These are phyloP conservation scores for Boletales sp. DNA, from an alignment of 768 basidiomycete species.

Conservation along the genomic window DNA sequence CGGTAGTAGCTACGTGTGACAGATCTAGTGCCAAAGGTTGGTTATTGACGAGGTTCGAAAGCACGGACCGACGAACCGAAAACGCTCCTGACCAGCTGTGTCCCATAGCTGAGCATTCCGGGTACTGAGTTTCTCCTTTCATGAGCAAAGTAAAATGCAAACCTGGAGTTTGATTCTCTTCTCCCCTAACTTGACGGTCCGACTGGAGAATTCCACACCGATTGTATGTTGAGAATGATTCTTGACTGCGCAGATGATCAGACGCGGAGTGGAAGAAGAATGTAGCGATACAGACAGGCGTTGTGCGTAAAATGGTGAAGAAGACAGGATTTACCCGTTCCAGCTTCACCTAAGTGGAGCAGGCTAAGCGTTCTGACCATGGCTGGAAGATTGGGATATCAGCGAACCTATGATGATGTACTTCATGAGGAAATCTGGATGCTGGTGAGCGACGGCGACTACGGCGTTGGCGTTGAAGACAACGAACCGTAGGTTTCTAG, in stretches of 20 bases:
- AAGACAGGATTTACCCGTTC: slow-evolving; percentile 95
- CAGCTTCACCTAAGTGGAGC: slow-evolving; percentile 75
- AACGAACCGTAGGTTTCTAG: slow-evolving; percentile 86
- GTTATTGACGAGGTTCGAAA: slow-evolving; percentile 8
- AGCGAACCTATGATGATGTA: slow-evolving; percentile 89
- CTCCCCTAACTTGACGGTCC: slow-evolving; percentile 90
- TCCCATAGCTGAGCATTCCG: slow-evolving; percentile 77
- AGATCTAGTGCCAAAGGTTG: slow-evolving; percentile 46
- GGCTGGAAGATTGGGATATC: neutral
- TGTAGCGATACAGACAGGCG: slow-evolving; percentile 62
- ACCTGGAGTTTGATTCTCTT: slow-evolving; percentile 96
- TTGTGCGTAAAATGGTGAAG: slow-evolving; percentile 97
- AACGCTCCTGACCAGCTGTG: slow-evolving; percentile 94
- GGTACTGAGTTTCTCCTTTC: slow-evolving; percentile 11
- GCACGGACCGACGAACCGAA: slow-evolving; percentile 51
- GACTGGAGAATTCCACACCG: slow-evolving; percentile 95
- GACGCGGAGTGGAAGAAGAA: slow-evolving; percentile 1
- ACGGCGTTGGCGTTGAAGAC: neutral
- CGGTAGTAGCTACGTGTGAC: slow-evolving; percentile 96
- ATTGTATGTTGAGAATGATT: slow-evolving; percentile 97
- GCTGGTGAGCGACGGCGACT: slow-evolving; percentile 11
- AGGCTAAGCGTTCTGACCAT: slow-evolving; percentile 3
- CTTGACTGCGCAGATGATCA: slow-evolving; percentile 63
- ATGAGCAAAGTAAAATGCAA: slow-evolving; percentile 17
- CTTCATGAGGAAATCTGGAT: slow-evolving; percentile 95